Conservation (phyloP, 192 early-diverging fungal species). For the Dispira simplex region DNA sequence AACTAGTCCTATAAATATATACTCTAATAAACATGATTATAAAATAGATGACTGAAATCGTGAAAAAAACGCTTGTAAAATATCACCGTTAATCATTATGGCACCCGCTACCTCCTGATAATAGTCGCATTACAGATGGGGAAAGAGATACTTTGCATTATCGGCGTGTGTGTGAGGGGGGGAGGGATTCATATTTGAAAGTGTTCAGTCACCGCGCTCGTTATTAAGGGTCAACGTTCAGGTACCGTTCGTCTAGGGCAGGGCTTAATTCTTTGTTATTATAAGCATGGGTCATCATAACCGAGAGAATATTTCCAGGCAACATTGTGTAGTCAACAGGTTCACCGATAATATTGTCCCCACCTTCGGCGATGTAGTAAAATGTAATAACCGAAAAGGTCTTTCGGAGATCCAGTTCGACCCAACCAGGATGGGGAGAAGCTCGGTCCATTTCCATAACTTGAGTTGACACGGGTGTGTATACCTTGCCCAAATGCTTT, state of each 20-base stretch:
- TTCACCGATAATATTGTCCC: conserved; percentile 34
- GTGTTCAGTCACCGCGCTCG: not conserved
- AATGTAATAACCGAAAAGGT: conserved; percentile 33
- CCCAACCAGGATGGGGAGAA: conserved; percentile 17
- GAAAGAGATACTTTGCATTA: too few species aligned
- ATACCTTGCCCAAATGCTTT: not conserved
- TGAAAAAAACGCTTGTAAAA: too few species aligned
- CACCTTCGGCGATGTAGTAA: conserved; percentile 40
- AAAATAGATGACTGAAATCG: too few species aligned
- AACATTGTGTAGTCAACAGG: conserved; percentile 1
- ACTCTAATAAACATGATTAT: not conserved
- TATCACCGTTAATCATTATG: too few species aligned
- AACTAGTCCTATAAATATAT: not conserved
- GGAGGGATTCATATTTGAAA: not conserved
- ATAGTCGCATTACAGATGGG: too few species aligned
- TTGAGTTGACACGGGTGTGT: not conserved
- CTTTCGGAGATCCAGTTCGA: conserved; percentile 20
- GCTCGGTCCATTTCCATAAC: conserved; percentile 11
- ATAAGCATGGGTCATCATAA: not conserved
- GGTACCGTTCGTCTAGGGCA: not conserved
- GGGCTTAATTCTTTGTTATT: not conserved
- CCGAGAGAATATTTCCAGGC: not conserved
- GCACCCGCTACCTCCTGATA: too few species aligned
- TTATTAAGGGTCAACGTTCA: not conserved
- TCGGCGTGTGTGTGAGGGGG: too few species aligned